These are phyloP conservation scores for Limtongia smithiae DNA, from an alignment of 805 yeast species.

Conservation along the genomic window DNA sequence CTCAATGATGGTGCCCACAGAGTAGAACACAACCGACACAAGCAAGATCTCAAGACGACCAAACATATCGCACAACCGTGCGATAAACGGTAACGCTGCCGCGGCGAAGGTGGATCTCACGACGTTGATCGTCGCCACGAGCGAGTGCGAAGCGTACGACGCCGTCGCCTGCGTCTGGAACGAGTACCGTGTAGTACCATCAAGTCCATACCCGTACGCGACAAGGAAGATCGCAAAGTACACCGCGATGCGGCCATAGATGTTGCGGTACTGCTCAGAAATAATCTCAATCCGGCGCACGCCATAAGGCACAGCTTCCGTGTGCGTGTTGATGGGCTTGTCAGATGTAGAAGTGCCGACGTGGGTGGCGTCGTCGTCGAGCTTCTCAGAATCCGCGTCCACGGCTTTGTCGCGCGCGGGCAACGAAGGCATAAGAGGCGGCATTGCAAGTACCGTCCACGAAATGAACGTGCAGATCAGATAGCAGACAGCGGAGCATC, in stretches of 20 bases:
- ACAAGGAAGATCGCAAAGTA: slow-evolving; percentile 51
- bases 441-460: too few relatives aligned
- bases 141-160: slow-evolving; percentile 52
- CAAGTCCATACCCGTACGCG: slow-evolving; percentile 59
- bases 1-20: slow-evolving; percentile 61
- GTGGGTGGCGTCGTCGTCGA: too few relatives aligned
- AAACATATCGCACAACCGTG: slow-evolving; percentile 62
- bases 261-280: slow-evolving; percentile 45
- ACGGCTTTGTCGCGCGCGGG: too few relatives aligned
- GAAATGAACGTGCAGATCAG: too few relatives aligned
- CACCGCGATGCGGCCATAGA: slow-evolving; percentile 41
- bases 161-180: slow-evolving; percentile 56
- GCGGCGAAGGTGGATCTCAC: slow-evolving; percentile 60
- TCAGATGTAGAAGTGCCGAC: too few relatives aligned
- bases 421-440: too few relatives aligned
- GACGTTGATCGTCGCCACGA: slow-evolving; percentile 56
- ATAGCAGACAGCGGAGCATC: too few relatives aligned
- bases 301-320: slow-evolving; percentile 45
- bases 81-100: slow-evolving; percentile 61
- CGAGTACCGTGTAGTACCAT: slow-evolving; percentile 53
- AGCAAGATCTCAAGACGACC: slow-evolving; percentile 57
- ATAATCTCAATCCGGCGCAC: slow-evolving; percentile 55
- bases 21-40: slow-evolving; percentile 52
- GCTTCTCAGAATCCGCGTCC: too few relatives aligned
- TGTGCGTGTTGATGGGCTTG: too few relatives aligned